Percentiles rank a stretch among this genome's conserved stretches.
Conservation (phyloP, 1,139 yeast genomes). For the Hansenula sp. region DNA sequence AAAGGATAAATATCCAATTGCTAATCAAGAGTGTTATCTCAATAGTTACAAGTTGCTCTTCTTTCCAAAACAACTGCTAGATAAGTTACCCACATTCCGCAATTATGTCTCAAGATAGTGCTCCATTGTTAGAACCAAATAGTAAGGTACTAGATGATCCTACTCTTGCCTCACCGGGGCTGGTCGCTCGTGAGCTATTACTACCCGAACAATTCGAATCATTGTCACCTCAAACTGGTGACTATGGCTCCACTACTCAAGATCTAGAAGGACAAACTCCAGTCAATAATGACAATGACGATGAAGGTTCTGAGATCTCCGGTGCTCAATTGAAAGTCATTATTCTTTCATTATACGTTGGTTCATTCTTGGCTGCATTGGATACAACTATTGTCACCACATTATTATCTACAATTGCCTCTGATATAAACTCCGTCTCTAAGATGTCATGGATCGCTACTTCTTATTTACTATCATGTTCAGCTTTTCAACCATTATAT, state of each 20-base stretch:
- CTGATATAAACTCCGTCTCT: slow-evolving; percentile 52
- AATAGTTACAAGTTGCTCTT: no score
- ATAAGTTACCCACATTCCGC: no score
- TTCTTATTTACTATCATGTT: slow-evolving; percentile 53
- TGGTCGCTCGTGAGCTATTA: slow-evolving; percentile 12
- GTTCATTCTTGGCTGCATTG: slow-evolving; percentile 54
- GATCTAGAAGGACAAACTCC: slow-evolving; percentile 30
- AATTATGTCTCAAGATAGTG: no score
- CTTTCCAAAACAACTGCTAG: no score
- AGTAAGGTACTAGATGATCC: slow-evolving; percentile 12
- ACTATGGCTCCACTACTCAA: slow-evolving; percentile 8
- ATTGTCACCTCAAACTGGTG: background rate
- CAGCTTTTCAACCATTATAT: slow-evolving; percentile 71
- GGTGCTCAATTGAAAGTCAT: slow-evolving; percentile 19
- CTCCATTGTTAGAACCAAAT: slow-evolving; percentile 8
- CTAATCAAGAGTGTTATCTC: no score
- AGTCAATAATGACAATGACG: slow-evolving; percentile 4
- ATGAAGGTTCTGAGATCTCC: slow-evolving; percentile 1
- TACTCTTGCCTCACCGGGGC: slow-evolving; percentile 10
- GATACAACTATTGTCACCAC: slow-evolving; percentile 65
- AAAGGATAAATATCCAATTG: no score
- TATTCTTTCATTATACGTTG: slow-evolving; percentile 37
- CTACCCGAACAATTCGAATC: slow-evolving; percentile 3
- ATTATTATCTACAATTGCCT: slow-evolving; percentile 54
- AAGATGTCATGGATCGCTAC: slow-evolving; percentile 59